Base-by-base conservation (phyloP, 176 grass and related monocot genomes). In the Urochloa ruziziensis region DNA sequence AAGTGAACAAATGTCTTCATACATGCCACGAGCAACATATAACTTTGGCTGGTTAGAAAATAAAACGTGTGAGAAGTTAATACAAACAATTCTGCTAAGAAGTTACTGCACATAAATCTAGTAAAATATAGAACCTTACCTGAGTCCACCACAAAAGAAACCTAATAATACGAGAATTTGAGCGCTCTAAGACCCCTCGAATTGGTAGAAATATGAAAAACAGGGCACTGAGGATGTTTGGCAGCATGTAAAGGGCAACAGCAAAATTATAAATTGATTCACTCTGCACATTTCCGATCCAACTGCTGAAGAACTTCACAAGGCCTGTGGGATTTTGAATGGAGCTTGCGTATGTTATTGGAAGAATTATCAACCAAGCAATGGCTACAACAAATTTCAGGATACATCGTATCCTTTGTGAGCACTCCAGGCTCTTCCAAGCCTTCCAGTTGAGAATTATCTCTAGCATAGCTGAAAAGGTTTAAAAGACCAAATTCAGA, bases 61-160 rank as follows among this genome's bases (percentile, higher is more conserved):
- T 2, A 48, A 79, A 15, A 90, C 57, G 47, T 77, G 59, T 49
- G 5, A 84, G 27, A 66, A 64, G 16, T 29, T 47, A 47, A 9
- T 67, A 67, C 19, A 91, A 54, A 66, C 13, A 86, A 61, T 83
- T 82, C 19, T 74, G 51, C 2, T 47, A 75, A 71, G 21, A 37
- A 82, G 4, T 62, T 29, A 78, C 65, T 65, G 53, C 29, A 58
- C 51, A 91, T 33, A 67, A 33, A 44, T 67, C 30, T 33, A 76
- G 44, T 80, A 42, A 37, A 56, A 79, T 42, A 72, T 43, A 66
- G 58, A 85, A 68, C 15, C 78, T 84, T 91, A 89, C 96, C 96
- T 99, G 96, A 33, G 89, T 94, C 96, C 96, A 99, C 96, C 96
- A 99, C 74, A 99, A 89, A 77, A 99, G 74, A 67, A 99, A 82